Base-by-base conservation (phyloP, 495 filamentous ascomycete species). In the Cercophora samala region DNA sequence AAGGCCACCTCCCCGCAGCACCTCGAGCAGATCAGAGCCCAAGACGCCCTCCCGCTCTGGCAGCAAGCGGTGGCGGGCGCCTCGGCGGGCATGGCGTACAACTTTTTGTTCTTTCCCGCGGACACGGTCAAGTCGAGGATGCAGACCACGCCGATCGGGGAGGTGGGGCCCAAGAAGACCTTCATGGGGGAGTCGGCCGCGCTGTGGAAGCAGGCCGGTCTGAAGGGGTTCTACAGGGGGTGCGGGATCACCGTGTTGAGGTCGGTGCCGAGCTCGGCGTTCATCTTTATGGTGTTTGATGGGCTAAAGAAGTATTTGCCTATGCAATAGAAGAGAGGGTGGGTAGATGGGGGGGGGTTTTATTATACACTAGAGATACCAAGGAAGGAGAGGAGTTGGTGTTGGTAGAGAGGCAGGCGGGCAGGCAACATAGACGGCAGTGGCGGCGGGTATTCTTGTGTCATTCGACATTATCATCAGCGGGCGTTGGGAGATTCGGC, bases 121-220 rank as follows among this genome's bases (percentile, higher is more conserved):
- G 95, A 99, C 74, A 97, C 95, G 1, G 89, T 99, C 80, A 99
- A 99, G 76, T 93, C 89, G 11, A 86, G 94, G 6, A 96, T 99
- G 89, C 95, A 99, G 77, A 98, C 96, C 0, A 86, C 90, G 58
- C 89, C 92, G 32, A 82, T 94, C 61, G 82, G 81, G 17, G 66
- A 70, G 23, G 70, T 74, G 25, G 76, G 70, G 0, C 74, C 75
- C 46, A 81, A 83, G 46, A 83, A 82, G 56, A 87, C 85, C 0
- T 99, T 99, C 74, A 86, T 82, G 78, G 77, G 78, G 15, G 91
- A 91, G 58, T 86, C 86, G 0, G 85, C 76, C 62, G 82, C 85
- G 19, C 73, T 99, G 52, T 98, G 93, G 91, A 83, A 81, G 64
- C 84, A 91, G 68, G 88, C 93, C 66, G 96, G 95, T 1, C 60